phyloP scores from a whole-genome alignment of 345 rosid species.

The Psidium guajava region DNA sequence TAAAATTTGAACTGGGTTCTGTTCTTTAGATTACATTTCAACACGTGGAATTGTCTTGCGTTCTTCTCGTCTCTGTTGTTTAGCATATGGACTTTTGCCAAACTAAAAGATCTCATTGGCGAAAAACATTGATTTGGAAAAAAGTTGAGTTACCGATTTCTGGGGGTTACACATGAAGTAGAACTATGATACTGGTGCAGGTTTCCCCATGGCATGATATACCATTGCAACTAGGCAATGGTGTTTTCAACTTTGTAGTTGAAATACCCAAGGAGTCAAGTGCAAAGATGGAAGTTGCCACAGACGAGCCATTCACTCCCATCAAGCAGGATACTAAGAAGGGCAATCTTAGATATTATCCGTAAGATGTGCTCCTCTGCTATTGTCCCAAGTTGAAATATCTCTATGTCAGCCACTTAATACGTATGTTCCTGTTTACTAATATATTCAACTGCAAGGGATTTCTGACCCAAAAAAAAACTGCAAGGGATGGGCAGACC shows the following conservation, averaged over 20 bases:
- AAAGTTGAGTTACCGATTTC: not conserved
- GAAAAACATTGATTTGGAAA: not conserved
- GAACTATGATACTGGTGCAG: slow-evolving; percentile 12
- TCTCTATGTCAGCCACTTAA: not conserved
- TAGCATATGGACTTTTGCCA: not conserved
- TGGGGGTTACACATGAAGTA: not conserved
- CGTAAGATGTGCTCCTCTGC: slow-evolving; percentile 27
- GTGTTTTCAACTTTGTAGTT: slow-evolving; percentile 65
- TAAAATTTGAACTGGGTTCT: not conserved
- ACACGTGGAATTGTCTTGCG: not conserved
- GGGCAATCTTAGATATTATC: slow-evolving; percentile 64
- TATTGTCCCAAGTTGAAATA: not conserved
- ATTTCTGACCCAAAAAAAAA: not conserved
- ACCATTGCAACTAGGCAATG: slow-evolving; percentile 77
- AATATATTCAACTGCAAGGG: not conserved
- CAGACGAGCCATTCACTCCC: slow-evolving; percentile 81
- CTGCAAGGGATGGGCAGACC: not conserved
- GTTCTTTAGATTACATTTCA: not conserved
- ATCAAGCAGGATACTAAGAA: slow-evolving; percentile 84
- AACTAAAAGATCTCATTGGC: not conserved
- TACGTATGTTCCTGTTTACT: not conserved
- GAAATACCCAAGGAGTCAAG: slow-evolving; percentile 92
- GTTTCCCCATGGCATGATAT: slow-evolving; percentile 97
- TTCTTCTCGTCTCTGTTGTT: not conserved
- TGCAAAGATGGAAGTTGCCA: slow-evolving; percentile 98